A percentile compares a stretch with the other conserved stretches of the same genome.
Conservation (phyloP, 1,284 basidiomycete species). For the Ceratobasidium sp. region DNA sequence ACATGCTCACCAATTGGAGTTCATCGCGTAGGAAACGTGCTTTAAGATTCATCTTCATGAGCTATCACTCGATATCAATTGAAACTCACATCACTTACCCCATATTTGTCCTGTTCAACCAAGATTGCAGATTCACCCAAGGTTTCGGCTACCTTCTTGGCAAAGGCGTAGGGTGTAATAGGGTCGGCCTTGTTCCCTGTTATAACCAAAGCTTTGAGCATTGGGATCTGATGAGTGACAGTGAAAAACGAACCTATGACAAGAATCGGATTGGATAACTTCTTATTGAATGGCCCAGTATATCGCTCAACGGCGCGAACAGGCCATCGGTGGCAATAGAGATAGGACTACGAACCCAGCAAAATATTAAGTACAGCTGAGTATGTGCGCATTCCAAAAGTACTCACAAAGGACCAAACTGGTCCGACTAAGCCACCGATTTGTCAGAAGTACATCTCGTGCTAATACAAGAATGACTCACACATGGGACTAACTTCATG, state of each 20-base stretch:
- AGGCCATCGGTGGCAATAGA: conserved; percentile 30
- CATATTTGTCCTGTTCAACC: conserved; percentile 29
- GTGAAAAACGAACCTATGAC: conserved; percentile 4
- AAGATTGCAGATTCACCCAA: conserved; percentile 19
- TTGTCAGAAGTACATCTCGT: neutral
- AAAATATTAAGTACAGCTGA: too few relatives aligned
- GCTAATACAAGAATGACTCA: neutral
- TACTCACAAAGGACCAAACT: neutral
- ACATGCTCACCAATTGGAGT: conserved; percentile 24
- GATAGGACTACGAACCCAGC: too few relatives aligned
- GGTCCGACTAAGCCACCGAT: neutral
- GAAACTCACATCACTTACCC: neutral
- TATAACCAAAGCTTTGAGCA: neutral
- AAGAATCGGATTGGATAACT: conserved; percentile 15
- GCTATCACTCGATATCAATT: neutral
- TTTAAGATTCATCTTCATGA: neutral
- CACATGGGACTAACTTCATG: neutral
- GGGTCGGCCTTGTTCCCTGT: conserved; percentile 35
- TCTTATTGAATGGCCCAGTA: conserved; percentile 32
- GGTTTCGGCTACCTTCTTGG: conserved; percentile 10
- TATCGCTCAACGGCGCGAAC: conserved; percentile 36
- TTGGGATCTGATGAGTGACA: neutral
- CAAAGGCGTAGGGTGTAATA: conserved; percentile 15
- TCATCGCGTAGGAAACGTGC: conserved; percentile 25
- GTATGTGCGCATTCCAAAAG: too few relatives aligned